Conservation (phyloP, 139 green algal species). For the Ulvella scutata region DNA sequence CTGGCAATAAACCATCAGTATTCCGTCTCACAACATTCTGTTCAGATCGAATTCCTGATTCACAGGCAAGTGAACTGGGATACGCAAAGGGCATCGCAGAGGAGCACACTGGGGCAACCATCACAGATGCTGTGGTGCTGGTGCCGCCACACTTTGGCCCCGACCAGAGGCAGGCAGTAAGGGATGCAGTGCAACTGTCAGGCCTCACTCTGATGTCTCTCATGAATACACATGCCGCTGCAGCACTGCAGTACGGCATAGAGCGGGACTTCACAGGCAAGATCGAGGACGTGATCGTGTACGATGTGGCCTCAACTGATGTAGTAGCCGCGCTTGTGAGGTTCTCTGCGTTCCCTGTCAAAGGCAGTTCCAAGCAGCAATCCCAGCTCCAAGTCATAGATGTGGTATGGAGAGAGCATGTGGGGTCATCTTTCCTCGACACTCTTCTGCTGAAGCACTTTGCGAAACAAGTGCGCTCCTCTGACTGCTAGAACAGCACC, state of each 20-base stretch:
- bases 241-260: constrained; percentile 94
- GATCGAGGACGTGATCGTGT: constrained; percentile 75
- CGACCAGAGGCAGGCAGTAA: constrained; percentile 58
- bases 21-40: background rate
- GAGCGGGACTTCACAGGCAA: constrained; percentile 76
- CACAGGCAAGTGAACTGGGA: constrained; percentile 67
- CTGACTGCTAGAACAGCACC: too few species aligned
- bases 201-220: constrained; percentile 77
- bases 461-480: constrained; percentile 21
- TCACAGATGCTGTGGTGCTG: constrained; percentile 70
- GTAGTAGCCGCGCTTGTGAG: constrained; percentile 62
- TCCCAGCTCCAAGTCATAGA: constrained; percentile 70
- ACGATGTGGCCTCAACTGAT: constrained; percentile 75
- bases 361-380: constrained; percentile 31
- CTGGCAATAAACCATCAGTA: background rate
- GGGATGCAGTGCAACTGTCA: constrained; percentile 61
- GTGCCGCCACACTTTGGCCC: constrained; percentile 79
- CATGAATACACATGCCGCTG: constrained; percentile 73
- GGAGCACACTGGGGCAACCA: constrained; percentile 30
- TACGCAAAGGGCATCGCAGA: constrained; percentile 71
- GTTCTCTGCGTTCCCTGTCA: constrained; percentile 58
- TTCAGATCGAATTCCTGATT: background rate
- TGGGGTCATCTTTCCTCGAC: constrained; percentile 78
- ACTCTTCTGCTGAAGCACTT: constrained; percentile 77
- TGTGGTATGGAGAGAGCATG: constrained; percentile 62